These are phyloP conservation scores for Apiospora kogelbergensis DNA, from an alignment of 2,329 filamentous ascomycete genomes.

Conservation along the genomic window DNA sequence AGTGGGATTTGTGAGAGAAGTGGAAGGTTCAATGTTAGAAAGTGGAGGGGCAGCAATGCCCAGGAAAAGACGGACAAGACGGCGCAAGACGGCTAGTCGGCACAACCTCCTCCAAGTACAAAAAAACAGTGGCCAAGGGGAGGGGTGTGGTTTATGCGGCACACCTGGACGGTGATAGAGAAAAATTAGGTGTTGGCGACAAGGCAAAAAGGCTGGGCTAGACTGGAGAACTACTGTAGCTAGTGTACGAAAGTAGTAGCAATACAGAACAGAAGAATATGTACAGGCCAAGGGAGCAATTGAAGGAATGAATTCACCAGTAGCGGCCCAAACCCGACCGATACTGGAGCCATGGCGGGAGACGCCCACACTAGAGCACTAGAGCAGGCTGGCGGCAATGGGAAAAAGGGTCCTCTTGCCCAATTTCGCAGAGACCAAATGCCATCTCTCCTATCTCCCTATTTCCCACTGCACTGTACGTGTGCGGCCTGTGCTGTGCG, in stretches of 20 bases:
- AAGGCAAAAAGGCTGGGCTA: background rate
- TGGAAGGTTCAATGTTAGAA: slow-evolving; percentile 8
- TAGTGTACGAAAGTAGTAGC: background rate
- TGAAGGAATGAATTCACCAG: background rate
- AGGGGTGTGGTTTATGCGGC: background rate
- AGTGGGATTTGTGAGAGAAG: background rate
- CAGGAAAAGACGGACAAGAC: slow-evolving; percentile 4
- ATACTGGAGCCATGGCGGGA: background rate
- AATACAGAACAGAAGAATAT: background rate
- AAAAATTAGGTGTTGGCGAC: background rate
- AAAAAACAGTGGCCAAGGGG: background rate
- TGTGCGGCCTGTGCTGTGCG: background rate
- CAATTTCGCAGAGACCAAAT: background rate
- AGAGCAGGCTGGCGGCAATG: background rate
- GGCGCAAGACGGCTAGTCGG: slow-evolving; percentile 5
- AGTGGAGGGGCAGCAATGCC: background rate
- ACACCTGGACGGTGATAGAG: background rate
- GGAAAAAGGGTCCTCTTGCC: background rate
- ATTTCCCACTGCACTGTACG: slow-evolving; percentile 1
- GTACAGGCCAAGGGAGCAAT: background rate
- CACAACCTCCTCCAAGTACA: slow-evolving; percentile 1
- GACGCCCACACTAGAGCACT: background rate
- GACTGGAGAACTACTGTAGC: background rate
- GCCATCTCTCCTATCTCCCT: background rate
- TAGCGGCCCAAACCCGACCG: background rate